phyloP scores from a whole-genome alignment of 78 protist species.

The Dictyostelium citrinum region DNA sequence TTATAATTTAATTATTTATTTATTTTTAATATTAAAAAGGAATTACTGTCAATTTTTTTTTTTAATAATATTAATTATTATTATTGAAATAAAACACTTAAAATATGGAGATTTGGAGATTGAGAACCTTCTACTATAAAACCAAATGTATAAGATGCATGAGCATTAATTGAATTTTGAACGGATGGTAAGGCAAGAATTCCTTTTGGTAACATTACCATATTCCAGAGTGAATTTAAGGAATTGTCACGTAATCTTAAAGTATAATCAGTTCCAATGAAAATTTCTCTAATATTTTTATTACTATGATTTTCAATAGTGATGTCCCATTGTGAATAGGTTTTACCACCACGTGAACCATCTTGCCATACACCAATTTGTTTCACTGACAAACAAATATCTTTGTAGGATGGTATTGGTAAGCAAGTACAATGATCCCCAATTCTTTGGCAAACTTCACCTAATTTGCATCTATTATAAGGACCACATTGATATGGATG shows the following conservation, averaged over 20 bases:
- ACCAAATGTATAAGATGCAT: slow-evolving; percentile 22
- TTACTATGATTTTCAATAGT: background rate
- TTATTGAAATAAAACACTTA: background rate
- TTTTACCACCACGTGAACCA: background rate
- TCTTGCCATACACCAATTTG: background rate
- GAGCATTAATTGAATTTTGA: background rate
- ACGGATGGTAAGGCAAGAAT: background rate
- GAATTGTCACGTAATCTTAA: background rate
- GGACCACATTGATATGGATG: background rate
- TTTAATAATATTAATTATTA: background rate
- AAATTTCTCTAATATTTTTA: slow-evolving; percentile 18
- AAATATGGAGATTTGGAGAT: background rate
- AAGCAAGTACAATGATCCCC: background rate
- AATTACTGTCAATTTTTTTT: too few relatives aligned
- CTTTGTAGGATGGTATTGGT: background rate
- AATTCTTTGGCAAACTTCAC: background rate
- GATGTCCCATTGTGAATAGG: slow-evolving; percentile 11
- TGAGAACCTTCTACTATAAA: slow-evolving; percentile 11
- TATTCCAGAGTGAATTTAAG: background rate
- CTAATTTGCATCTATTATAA: background rate
- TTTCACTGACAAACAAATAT: background rate
- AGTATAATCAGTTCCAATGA: slow-evolving; percentile 20
- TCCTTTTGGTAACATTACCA: background rate
- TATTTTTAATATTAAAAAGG: too few relatives aligned
- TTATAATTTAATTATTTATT: too few relatives aligned